Base-by-base conservation (phyloP, 805 yeast genomes). In the Helenozyma rhizophorensis region DNA sequence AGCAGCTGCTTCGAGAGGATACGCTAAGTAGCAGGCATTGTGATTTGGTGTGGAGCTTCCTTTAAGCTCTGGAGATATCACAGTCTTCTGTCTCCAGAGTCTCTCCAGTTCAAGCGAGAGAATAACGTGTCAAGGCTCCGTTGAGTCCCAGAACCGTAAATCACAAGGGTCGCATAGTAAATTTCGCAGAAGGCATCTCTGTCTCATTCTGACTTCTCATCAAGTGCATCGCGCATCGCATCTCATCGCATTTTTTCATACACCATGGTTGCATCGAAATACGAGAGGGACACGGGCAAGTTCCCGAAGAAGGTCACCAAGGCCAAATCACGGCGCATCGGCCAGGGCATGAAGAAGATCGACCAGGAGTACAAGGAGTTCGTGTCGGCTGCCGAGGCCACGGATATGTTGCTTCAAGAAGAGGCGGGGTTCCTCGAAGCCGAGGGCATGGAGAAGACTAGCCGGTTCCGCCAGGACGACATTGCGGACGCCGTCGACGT, bases 391-490 rank as follows among this genome's bases (percentile, higher is more conserved):
- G 96, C 96, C 2, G 87, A 89, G 9, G 79, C 82, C 4, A 83
- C 97, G 0, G 97, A 93, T 48, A 72, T 87, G 50, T 69, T 93
- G 42, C 64, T 87, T 21, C 85, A 83, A 40, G 97, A 93, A 62
- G 81, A 83, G 18, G 74, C 71, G 4, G 99, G 99, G 28, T 83
- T 70, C 50, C 58, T 93, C 41, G 98, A 93, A 58, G 87, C 96
- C 5, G 98, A 93, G 51, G 81, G 81, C n/a, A 80, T 90, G 89
- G 99, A 93, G 61, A 80, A 78, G 56, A 93, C 98, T 0, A 86
- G 67, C 64, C 85, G 83, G 58, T 85, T 85, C 46, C 75, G 70
- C 21, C 99, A 93, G 56, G 72, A 73, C 10, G 96, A 90, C 32
- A 80, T 93, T 23, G 72, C 64, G 16, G 71, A 74, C 19, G 78